Base-by-base conservation (phyloP, 2,329 filamentous ascomycete species). In the Truncatella angustata region DNA sequence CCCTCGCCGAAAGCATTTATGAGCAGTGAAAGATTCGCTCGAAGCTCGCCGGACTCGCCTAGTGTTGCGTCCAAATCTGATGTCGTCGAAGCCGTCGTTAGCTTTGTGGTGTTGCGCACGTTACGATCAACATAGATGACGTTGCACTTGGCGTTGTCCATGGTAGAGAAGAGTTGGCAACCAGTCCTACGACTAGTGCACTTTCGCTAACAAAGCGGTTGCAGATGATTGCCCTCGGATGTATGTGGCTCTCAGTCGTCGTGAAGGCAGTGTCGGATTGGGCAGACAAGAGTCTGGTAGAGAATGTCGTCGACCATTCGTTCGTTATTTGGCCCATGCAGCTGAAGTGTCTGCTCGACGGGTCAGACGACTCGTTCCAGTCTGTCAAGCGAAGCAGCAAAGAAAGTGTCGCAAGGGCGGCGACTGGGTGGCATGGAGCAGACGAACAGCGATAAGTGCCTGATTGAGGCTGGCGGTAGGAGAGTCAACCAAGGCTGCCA, bases 121-220 rank as follows among this genome's bases (percentile, higher is more conserved):
- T 73, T 70, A 62, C 78, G 78, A 69, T 83, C 79, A 60, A 84
- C 79, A 59, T 84, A 85, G 56, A 85, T 79, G 58, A 84, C 75
- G 66, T 83, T 79, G 66, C 79, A 83, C 54, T 72, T 70, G 62
- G 77, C 73, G 64, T 73, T 74, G 67, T 84, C 80, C 81, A 84
- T 84, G 66, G 69, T 76, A 72, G 72, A 70, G 71, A 73, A 69
- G 21, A 66, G 72, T 69, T 72, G 75, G 77, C 78, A 78, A 75
- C 79, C 78, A 82, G 80, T 80, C 80, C 77, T 70, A 67, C 74
- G 79, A 82, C 79, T 73, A 79, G 77, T 78, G 74, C 78, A 74
- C 77, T 77, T 77, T 73, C 72, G 71, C 77, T 58, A 54, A 54
- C 35, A 35, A 47, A n/a, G 39, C 39, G 21, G 26, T 26, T 53